Base-by-base conservation (phyloP, 164 flowering plant species). In the Houttuynia cordata region DNA sequence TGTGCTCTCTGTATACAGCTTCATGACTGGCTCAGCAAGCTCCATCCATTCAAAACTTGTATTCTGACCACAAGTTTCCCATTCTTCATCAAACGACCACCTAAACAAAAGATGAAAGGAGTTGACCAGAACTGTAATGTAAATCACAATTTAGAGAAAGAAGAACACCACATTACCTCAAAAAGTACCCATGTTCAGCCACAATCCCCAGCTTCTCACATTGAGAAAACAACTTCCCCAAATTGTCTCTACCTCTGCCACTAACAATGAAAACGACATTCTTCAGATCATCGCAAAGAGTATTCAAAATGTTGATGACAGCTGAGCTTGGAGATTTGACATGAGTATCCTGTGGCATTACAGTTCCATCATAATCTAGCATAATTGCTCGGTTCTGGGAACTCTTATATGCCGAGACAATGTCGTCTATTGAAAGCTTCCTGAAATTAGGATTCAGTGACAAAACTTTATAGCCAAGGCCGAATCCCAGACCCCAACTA, bases 341-440 rank as follows among this genome's bases (percentile, higher is more conserved):
- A 39, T 82, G 78, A 62, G 93, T 71, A 5, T 81, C 73, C 61
- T 84, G 85, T 18, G 93, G 86, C 84, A 81, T 83, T 56, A 86
- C 74, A 37, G 93, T 86, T 53, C 93, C 93, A 74, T 86, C 93
- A 59, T 86, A 86, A 60, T 86, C 93, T 64, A 86, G 68, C 58
- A 86, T 56, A 47, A 86, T 81, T 47, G 81, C 85, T 69, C 93
- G 76, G 41, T 59, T 73, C 66, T 75, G 81, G 3, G 86, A 69
- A 65, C 71, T 78, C 37, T 57, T 41, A 71, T 82, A 86, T 7
- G 89, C 74, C 34, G 85, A 74, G 0, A 74, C 84, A 62, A 86
- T 80, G 53, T 69, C 57, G 56, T 84, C 87, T 20, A 82, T 76
- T 4, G 87, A 78, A 60, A 86, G 69, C 70, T 82, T 86, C 40